Evolutionary conservation across 768 basidiomycete species (phyloP).

Genomic region (Russula ochroleuca): DNA sequence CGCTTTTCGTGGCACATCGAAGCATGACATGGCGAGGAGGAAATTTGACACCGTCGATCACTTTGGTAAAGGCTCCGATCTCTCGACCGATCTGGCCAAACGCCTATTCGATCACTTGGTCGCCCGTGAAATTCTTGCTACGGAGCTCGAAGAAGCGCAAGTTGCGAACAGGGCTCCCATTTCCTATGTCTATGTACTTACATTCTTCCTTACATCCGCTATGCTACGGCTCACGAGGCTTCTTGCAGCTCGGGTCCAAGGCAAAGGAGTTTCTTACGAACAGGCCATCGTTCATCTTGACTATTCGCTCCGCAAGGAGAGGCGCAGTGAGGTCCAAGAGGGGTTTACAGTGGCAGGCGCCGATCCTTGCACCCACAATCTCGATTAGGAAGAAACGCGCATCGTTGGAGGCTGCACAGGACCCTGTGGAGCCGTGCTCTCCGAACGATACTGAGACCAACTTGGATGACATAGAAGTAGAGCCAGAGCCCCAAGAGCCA

Average conservation of each 20-base stretch:
- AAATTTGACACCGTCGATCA: constrained; percentile 1
- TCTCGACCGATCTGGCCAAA: constrained; percentile 10
- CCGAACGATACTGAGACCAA: constrained; percentile 7
- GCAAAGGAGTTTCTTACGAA: constrained; percentile 13
- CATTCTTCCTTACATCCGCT: no score
- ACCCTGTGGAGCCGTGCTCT: constrained; percentile 16
- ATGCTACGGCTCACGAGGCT: neutral
- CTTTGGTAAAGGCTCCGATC: constrained; percentile 14
- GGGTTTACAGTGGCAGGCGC: neutral
- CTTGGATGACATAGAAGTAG: constrained; percentile 18
- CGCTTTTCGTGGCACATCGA: constrained; percentile 24
- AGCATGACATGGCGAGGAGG: constrained; percentile 7
- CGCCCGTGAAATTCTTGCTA: constrained; percentile 2
- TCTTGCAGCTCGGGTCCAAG: constrained; percentile 17
- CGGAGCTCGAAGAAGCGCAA: constrained; percentile 6
- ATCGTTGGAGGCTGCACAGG: neutral
- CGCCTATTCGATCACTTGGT: constrained; percentile 20
- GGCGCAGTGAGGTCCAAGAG: constrained; percentile 1
- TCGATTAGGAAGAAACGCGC: constrained; percentile 14
- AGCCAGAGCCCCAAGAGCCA: neutral
- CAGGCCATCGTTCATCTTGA: constrained; percentile 4
- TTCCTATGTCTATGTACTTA: constrained; percentile 17
- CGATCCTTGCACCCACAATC: neutral
- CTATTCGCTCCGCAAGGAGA: constrained; percentile 12
- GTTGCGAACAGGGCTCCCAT: constrained; percentile 10